A percentile compares a stretch with the other conserved stretches of the same genome.
Evolutionary conservation across 2,329 filamentous ascomycete species (phyloP).

Genomic region (Nakataea oryzae): DNA sequence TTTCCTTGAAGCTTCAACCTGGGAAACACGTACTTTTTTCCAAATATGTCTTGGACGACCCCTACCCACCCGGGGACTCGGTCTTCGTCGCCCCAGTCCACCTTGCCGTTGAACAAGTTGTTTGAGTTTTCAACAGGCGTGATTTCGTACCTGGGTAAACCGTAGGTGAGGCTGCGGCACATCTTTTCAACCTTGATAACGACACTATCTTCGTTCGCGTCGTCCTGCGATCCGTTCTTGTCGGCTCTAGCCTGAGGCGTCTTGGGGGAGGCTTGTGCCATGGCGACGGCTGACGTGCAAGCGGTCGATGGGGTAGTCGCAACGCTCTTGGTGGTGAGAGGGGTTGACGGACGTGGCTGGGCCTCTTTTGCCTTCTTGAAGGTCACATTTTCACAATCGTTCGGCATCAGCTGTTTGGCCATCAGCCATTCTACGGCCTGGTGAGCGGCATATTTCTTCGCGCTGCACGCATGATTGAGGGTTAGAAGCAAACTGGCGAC

Average conservation of each 20-base stretch:
- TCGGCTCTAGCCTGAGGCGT: slow-evolving; percentile 4
- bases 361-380: slow-evolving; percentile 8
- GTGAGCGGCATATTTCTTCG: slow-evolving; percentile 42
- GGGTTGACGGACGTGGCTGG: background rate
- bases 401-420: slow-evolving; percentile 15
- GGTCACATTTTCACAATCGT: slow-evolving; percentile 10
- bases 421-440: slow-evolving; percentile 32
- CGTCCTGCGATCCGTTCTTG: background rate
- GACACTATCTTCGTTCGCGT: slow-evolving; percentile 5
- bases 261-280: background rate
- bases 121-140: background rate
- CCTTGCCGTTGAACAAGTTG: background rate
- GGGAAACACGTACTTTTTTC: background rate
- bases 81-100: background rate
- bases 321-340: background rate
- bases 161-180: slow-evolving; percentile 3
- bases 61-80: background rate
- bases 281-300: background rate
- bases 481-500: background rate
- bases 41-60: background rate
- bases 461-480: slow-evolving; percentile 10
- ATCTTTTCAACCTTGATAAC: slow-evolving; percentile 11
- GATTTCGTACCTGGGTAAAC: slow-evolving; percentile 4
- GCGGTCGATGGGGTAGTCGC: background rate
- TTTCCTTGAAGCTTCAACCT: background rate